These are phyloP conservation scores for Agrocybe pediades DNA, from an alignment of 768 basidiomycete species.

Conservation along the genomic window DNA sequence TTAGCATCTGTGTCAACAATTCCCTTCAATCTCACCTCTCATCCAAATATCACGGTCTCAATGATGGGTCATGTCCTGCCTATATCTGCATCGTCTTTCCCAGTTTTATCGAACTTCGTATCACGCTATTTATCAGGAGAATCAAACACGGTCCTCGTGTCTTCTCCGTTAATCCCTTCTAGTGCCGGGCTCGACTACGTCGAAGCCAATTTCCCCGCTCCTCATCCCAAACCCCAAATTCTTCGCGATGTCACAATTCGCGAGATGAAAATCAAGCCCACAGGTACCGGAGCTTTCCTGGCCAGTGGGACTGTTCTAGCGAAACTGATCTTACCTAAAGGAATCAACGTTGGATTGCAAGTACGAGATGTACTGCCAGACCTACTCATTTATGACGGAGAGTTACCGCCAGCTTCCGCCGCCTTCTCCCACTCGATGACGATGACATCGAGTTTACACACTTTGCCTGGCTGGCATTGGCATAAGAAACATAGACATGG, in stretches of 20 bases:
- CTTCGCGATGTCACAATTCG: conserved; percentile 73
- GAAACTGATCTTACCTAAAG: conserved; percentile 65
- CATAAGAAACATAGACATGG: conserved; percentile 3
- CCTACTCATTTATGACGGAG: conserved; percentile 77
- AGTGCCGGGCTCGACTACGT: conserved; percentile 46
- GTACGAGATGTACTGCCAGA: conserved; percentile 73
- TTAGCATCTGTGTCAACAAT: conserved; percentile 56
- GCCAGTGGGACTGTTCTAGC: conserved; percentile 74
- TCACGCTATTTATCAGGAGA: conserved; percentile 61
- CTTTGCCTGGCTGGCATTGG: not conserved
- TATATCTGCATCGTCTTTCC: conserved; percentile 37
- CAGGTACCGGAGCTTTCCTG: conserved; percentile 44
- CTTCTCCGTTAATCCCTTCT: conserved; percentile 52
- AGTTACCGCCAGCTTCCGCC: conserved; percentile 36
- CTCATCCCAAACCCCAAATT: conserved; percentile 62
- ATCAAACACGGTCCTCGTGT: conserved; percentile 59
- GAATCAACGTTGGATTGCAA: conserved; percentile 65
- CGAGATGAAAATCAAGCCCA: conserved; percentile 61
- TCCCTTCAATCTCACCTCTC: conserved; percentile 58
- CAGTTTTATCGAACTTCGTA: conserved; percentile 61
- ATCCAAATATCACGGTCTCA: conserved; percentile 66
- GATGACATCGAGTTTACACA: not conserved
- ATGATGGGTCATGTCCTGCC: conserved; percentile 62
- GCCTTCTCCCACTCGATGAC: too few species aligned
- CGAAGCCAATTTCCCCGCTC: conserved; percentile 63